These are phyloP conservation scores for Gastrolobium villosum DNA, from an alignment of 306 rosid species.

Conservation along the genomic window DNA sequence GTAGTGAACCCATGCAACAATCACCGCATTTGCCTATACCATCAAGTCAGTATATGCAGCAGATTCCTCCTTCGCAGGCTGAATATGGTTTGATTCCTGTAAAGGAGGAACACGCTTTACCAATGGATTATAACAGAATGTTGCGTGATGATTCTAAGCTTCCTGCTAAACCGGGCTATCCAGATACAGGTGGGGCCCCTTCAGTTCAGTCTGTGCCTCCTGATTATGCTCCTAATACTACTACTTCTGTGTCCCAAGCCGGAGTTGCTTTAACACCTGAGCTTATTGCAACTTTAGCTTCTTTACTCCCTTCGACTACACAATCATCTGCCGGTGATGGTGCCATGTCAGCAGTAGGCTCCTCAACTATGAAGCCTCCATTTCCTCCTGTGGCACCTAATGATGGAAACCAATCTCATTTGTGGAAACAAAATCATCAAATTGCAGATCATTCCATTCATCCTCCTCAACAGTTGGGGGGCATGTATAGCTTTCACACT, in stretches of 20 bases:
- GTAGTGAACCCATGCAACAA: conserved; percentile 63
- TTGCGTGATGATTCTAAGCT: conserved; percentile 73
- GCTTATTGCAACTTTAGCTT: conserved; percentile 89
- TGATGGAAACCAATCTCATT: conserved; percentile 70
- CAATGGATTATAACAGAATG: conserved; percentile 69
- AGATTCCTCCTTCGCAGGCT: conserved; percentile 62
- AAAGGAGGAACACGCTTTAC: conserved; percentile 72
- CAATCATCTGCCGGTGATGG: conserved; percentile 70
- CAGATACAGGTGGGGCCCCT: conserved; percentile 60
- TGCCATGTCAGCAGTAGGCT: conserved; percentile 60
- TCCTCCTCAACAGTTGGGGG: conserved; percentile 71
- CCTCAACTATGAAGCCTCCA: conserved; percentile 66
- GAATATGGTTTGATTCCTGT: conserved; percentile 66
- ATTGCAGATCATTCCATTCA: conserved; percentile 66
- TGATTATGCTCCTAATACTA: conserved; percentile 63
- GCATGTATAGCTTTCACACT: conserved; percentile 64
- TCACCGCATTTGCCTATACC: conserved; percentile 64
- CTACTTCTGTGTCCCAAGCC: conserved; percentile 71
- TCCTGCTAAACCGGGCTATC: conserved; percentile 64
- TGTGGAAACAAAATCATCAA: conserved; percentile 87
- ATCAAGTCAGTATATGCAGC: conserved; percentile 73
- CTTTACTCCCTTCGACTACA: conserved; percentile 77
- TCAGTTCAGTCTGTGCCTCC: conserved; percentile 65
- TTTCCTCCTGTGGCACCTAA: conserved; percentile 56
- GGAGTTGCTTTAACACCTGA: conserved; percentile 91